phyloP scores from a whole-genome alignment of 2,329 filamentous ascomycete species.

The Sarocladium brachiariae region DNA sequence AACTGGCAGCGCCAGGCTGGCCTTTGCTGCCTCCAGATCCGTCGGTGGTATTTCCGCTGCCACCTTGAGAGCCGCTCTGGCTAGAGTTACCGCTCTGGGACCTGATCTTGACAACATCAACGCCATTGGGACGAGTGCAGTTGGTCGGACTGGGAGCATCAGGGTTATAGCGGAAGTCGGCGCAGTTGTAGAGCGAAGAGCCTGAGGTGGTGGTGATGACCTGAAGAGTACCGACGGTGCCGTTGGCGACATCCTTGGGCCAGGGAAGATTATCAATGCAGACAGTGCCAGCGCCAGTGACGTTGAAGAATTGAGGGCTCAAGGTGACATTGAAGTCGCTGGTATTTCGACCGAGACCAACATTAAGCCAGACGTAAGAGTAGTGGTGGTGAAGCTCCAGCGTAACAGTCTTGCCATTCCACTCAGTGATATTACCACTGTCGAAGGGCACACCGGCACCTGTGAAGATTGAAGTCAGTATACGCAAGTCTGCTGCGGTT shows the following conservation, averaged over 20 bases:
- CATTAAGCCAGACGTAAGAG: conserved; percentile 47
- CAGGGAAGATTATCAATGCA: conserved; percentile 56
- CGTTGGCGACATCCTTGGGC: conserved; percentile 49
- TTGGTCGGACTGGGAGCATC: conserved; percentile 37
- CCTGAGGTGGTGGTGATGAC: conserved; percentile 57
- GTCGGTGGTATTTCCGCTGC: conserved; percentile 12
- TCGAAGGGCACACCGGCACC: conserved; percentile 41
- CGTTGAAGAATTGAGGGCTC: conserved; percentile 51
- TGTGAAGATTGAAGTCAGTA: conserved; percentile 16
- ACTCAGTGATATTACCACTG: conserved; percentile 41
- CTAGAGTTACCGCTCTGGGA: conserved; percentile 19
- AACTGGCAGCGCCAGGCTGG: conserved; percentile 19
- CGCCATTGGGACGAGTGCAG: conserved; percentile 28
- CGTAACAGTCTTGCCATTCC: conserved; percentile 43
- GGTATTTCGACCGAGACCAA: conserved; percentile 42
- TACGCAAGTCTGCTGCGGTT: background rate
- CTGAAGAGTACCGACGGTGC: conserved; percentile 60
- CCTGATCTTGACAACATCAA: conserved; percentile 32
- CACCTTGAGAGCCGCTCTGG: conserved; percentile 10
- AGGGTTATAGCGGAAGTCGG: conserved; percentile 62
- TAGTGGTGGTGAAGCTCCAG: conserved; percentile 45
- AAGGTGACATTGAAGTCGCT: conserved; percentile 65
- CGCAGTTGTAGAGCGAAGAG: conserved; percentile 66
- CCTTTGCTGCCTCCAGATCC: conserved; percentile 11
- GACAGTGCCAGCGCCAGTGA: conserved; percentile 54